Conservation (phyloP, 768 basidiomycete genomes). For the Coprinopsis cinerea region DNA sequence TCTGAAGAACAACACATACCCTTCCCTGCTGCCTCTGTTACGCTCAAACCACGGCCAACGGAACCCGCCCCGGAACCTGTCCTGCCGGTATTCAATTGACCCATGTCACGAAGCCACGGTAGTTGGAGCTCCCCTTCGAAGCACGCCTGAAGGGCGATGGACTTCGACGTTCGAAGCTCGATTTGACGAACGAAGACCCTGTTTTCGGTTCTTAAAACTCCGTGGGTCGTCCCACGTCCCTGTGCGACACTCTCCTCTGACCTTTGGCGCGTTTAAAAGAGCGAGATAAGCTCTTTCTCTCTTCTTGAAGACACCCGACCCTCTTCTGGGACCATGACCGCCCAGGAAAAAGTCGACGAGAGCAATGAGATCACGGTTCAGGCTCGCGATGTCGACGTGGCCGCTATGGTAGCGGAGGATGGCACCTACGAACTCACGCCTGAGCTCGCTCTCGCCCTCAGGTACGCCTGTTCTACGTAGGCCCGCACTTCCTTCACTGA, state of each 20-base stretch:
- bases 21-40: too few relatives aligned
- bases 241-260: neutral
- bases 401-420: neutral
- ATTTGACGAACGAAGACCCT: too few relatives aligned
- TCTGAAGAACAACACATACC: too few relatives aligned
- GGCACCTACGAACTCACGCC: neutral
- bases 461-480: neutral
- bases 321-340: neutral
- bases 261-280: too few relatives aligned
- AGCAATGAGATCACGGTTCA: neutral
- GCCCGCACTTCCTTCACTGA: too few relatives aligned
- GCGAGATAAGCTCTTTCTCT: neutral
- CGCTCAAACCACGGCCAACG: too few relatives aligned
- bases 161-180: too few relatives aligned
- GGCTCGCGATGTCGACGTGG: neutral
- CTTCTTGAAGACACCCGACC: neutral
- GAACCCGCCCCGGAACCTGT: too few relatives aligned
- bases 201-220: neutral
- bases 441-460: neutral
- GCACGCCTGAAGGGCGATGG: too few relatives aligned
- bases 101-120: too few relatives aligned
- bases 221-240: neutral
- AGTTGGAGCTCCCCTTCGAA: too few relatives aligned
- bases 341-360: neutral
- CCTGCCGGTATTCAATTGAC: too few relatives aligned